Evolutionary conservation across 176 grass and related monocot species (phyloP).

Genomic region (Aegilops bicornis): DNA sequence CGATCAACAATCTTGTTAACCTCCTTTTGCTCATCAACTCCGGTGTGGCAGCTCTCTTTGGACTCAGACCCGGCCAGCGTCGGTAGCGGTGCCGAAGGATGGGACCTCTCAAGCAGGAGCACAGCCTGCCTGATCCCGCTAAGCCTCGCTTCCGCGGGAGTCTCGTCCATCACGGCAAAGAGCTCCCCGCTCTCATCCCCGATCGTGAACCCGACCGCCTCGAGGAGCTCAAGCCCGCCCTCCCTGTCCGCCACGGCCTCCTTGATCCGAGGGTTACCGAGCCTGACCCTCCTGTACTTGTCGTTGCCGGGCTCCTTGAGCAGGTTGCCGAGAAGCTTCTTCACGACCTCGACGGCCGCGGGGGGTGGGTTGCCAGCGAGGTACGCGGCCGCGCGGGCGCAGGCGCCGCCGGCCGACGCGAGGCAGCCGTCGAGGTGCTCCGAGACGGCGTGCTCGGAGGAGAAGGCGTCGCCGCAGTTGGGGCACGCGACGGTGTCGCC

Average conservation of each 20-base stretch:
- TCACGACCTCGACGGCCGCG: slow-evolving; percentile 56
- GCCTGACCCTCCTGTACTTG: slow-evolving; percentile 73
- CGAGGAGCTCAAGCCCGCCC: slow-evolving; percentile 70
- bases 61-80: background rate
- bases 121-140: slow-evolving; percentile 48
- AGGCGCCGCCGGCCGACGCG: slow-evolving; percentile 31
- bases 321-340: slow-evolving; percentile 70
- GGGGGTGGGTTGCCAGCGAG: slow-evolving; percentile 47
- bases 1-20: slow-evolving; percentile 57
- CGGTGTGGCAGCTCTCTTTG: slow-evolving; percentile 24
- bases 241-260: slow-evolving; percentile 66
- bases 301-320: slow-evolving; percentile 62
- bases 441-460: slow-evolving; percentile 54
- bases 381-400: slow-evolving; percentile 50
- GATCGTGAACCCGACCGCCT: slow-evolving; percentile 65
- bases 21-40: background rate
- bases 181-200: slow-evolving; percentile 64
- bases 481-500: slow-evolving; percentile 46
- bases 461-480: slow-evolving; percentile 55
- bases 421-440: slow-evolving; percentile 81
- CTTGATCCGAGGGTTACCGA: slow-evolving; percentile 90
- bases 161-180: slow-evolving; percentile 74
- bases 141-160: slow-evolving; percentile 43
- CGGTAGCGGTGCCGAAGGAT: background rate
- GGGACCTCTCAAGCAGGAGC: slow-evolving; percentile 56